These are phyloP conservation scores for Starmerella vaccinii DNA, from an alignment of 805 yeast species.

Conservation along the genomic window DNA sequence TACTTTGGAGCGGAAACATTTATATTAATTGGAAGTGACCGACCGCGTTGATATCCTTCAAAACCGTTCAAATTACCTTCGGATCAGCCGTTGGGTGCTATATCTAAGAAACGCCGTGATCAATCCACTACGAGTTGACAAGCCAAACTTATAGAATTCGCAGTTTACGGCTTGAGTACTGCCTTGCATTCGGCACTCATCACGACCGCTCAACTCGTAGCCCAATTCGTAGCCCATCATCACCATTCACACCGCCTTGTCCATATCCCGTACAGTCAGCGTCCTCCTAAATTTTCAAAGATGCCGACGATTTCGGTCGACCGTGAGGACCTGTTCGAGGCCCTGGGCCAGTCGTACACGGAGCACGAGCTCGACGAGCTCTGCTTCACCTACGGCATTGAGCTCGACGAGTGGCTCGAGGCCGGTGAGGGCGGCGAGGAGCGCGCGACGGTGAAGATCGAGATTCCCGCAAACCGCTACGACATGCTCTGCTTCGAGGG, in stretches of 20 bases:
- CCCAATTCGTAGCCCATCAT: too few relatives aligned
- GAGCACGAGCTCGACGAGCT: slow-evolving; percentile 92
- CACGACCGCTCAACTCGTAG: too few relatives aligned
- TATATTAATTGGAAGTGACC: too few relatives aligned
- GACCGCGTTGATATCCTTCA: too few relatives aligned
- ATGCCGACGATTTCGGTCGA: slow-evolving; percentile 98
- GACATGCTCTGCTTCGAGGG: slow-evolving; percentile 98
- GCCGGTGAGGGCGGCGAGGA: slow-evolving; percentile 61
- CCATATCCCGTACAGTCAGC: slow-evolving; percentile 6
- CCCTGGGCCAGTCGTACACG: slow-evolving; percentile 52
- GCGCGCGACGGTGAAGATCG: slow-evolving; percentile 94
- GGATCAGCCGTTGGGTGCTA: too few relatives aligned
- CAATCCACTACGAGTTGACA: too few relatives aligned
- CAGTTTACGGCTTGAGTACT: too few relatives aligned
- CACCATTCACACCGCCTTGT: not conserved
- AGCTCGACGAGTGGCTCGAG: slow-evolving; percentile 82
- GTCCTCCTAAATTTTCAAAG: not conserved
- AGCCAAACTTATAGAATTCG: too few relatives aligned
- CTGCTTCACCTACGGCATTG: slow-evolving; percentile 95
- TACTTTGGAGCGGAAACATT: too few relatives aligned
- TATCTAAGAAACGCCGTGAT: too few relatives aligned
- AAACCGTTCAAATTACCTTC: too few relatives aligned
- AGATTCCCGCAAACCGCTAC: slow-evolving; percentile 95
- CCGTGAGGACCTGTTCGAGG: slow-evolving; percentile 78
- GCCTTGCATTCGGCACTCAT: too few relatives aligned